Evolutionary conservation across 2,329 filamentous ascomycete genomes (phyloP).

Genomic region (Lasiodiplodia citricola): DNA sequence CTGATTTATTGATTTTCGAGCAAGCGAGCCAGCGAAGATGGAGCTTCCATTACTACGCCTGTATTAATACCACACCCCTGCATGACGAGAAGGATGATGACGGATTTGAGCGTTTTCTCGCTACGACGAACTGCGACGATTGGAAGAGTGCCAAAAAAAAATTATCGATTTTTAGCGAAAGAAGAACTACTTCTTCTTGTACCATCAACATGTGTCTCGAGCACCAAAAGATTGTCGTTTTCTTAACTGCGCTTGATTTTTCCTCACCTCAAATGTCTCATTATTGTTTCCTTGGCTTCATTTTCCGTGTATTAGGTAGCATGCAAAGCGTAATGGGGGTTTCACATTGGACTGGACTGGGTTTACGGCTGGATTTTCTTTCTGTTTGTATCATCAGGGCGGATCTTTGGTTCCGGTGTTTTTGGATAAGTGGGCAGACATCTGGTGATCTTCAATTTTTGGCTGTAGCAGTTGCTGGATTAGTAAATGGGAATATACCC

Average conservation of each 20-base stretch:
- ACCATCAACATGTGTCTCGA: not conserved
- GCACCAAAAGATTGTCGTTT: not conserved
- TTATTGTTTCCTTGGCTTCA: not conserved
- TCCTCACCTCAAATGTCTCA: not conserved
- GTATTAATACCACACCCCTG: slow-evolving; percentile 19
- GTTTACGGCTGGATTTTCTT: not conserved
- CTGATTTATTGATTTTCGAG: slow-evolving; percentile 7
- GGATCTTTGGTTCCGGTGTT: not conserved
- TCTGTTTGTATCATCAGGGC: not conserved
- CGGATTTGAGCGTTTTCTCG: slow-evolving; percentile 10
- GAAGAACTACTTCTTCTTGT: not conserved
- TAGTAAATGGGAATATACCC: not conserved
- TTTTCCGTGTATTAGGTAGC: not conserved
- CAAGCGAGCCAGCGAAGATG: slow-evolving; percentile 8
- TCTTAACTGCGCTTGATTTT: not conserved
- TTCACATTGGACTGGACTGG: not conserved
- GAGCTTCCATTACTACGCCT: not conserved
- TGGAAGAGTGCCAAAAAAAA: slow-evolving; percentile 15
- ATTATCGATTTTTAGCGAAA: not conserved
- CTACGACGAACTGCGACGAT: slow-evolving; percentile 16
- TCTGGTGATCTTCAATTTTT: not conserved
- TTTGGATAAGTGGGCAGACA: not conserved
- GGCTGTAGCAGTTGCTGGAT: not conserved
- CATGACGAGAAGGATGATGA: slow-evolving; percentile 11
- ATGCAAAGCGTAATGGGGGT: not conserved